These are phyloP conservation scores for Gentiana macrophylla DNA, from an alignment of 257 asterid genomes.

Conservation along the genomic window DNA sequence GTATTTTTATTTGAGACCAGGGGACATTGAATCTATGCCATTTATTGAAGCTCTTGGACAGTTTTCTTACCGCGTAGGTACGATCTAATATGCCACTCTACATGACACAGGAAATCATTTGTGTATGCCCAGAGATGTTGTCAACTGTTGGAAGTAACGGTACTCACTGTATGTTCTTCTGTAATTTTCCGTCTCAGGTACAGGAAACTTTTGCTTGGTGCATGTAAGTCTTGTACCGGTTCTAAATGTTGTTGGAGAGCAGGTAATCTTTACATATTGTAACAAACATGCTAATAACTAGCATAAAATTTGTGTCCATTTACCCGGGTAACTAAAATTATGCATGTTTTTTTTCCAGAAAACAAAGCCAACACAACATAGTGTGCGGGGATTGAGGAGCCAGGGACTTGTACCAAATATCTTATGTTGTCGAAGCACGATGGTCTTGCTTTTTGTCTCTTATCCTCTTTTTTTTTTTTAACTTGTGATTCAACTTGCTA, in stretches of 20 bases:
- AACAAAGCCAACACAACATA: constrained; percentile 97
- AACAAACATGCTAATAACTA: too few species aligned
- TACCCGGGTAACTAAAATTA: too few species aligned
- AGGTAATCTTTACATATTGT: constrained; percentile 27
- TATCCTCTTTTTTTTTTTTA: not conserved
- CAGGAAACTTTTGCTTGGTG: constrained; percentile 80
- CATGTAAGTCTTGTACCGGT: constrained; percentile 97
- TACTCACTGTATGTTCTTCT: constrained; percentile 3
- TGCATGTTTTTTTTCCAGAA: constrained; percentile 36
- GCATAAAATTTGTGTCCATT: too few species aligned
- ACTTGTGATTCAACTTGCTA: not conserved
- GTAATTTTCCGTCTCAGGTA: constrained; percentile 36
- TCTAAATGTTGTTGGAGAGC: constrained; percentile 87
- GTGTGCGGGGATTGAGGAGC: constrained; percentile 85
- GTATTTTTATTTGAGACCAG: constrained; percentile 25
- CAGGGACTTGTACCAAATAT: constrained; percentile 76
- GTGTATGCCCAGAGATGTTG: not conserved
- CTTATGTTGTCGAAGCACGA: constrained; percentile 90
- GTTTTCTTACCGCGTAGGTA: constrained; percentile 89
- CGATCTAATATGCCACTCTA: constrained; percentile 8
- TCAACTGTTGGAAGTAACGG: not conserved
- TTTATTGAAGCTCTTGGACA: constrained; percentile 93
- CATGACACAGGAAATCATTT: not conserved
- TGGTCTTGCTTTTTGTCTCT: constrained; percentile 30
- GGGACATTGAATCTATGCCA: constrained; percentile 95